Conservation (phyloP, 1,284 basidiomycete species). For the Tausonia pullulans region DNA sequence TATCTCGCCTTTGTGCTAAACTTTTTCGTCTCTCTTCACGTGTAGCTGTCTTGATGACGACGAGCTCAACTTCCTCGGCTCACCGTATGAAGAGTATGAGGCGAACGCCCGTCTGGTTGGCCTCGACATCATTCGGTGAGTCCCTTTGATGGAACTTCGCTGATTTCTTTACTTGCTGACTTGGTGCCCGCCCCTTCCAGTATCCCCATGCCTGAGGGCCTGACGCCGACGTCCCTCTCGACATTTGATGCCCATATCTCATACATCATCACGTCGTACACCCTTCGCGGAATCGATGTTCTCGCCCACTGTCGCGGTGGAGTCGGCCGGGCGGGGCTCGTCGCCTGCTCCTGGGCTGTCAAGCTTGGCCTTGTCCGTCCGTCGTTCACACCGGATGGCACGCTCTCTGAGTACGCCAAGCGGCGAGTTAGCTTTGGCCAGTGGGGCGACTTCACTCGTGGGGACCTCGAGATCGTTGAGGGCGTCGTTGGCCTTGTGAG, state of each 20-base stretch:
- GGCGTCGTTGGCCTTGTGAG: slow-evolving; percentile 62
- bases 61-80: slow-evolving; percentile 75
- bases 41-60: slow-evolving; percentile 68
- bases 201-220: slow-evolving; percentile 82
- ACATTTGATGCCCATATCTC: slow-evolving; percentile 60
- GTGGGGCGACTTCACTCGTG: not conserved
- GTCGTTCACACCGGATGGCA: not conserved
- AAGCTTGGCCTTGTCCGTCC: slow-evolving; percentile 62
- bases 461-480: slow-evolving; percentile 45
- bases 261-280: slow-evolving; percentile 59
- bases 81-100: slow-evolving; percentile 68
- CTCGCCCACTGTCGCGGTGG: slow-evolving; percentile 91
- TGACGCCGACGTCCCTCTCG: slow-evolving; percentile 57
- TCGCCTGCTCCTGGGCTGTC: slow-evolving; percentile 86
- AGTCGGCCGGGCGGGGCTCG: slow-evolving; percentile 82
- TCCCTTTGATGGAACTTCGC: slow-evolving; percentile 1
- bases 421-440: not conserved
- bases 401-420: not conserved
- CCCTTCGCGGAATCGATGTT: slow-evolving; percentile 59
- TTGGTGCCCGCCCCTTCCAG: not conserved
- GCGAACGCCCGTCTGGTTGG: slow-evolving; percentile 51
- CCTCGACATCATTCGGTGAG: slow-evolving; percentile 58
- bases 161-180: not conserved
- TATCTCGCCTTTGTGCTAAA: not conserved
- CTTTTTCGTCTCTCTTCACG: not conserved